These are phyloP conservation scores for Oryza nivara DNA, from an alignment of 176 grass and related monocot species.

Conservation along the genomic window DNA sequence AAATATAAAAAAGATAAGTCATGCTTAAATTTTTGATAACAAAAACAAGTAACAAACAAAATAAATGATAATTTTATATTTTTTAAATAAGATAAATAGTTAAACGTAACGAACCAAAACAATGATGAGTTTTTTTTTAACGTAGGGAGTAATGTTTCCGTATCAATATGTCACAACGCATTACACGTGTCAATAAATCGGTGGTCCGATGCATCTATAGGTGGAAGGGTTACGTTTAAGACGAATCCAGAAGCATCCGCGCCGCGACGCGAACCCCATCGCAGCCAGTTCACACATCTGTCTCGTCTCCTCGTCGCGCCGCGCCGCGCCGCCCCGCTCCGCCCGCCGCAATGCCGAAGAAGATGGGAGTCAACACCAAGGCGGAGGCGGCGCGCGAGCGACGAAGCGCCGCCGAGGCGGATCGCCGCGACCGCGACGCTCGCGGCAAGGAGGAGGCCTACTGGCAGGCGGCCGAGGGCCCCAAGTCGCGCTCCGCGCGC, in stretches of 20 bases:
- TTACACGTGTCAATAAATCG: not conserved
- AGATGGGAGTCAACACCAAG: conserved; percentile 81
- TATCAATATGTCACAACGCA: not conserved
- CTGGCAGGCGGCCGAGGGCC: conserved; percentile 65
- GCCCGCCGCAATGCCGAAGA: conserved; percentile 65
- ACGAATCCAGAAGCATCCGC: conserved; percentile 8
- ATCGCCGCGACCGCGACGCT: conserved; percentile 49
- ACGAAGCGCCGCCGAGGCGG: conserved; percentile 45
- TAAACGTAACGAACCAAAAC: too few species aligned
- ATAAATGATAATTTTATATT: too few species aligned
- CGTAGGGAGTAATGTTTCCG: not conserved
- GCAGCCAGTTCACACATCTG: not conserved
- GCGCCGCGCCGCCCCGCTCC: too few species aligned
- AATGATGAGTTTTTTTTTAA: too few species aligned
- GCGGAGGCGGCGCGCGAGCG: conserved; percentile 51
- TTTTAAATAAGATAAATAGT: too few species aligned
- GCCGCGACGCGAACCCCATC: not conserved
- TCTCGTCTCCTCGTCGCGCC: not conserved
- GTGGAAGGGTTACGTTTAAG: not conserved
- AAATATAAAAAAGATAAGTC: too few species aligned
- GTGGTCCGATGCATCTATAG: not conserved
- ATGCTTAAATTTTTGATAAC: too few species aligned
- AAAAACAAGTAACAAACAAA: too few species aligned
- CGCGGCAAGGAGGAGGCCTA: conserved; percentile 60
- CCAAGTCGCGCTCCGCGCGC: conserved; percentile 63